These are phyloP conservation scores for Phytophthora capsici DNA, from an alignment of 352 stramenopile genomes.

Conservation along the genomic window DNA sequence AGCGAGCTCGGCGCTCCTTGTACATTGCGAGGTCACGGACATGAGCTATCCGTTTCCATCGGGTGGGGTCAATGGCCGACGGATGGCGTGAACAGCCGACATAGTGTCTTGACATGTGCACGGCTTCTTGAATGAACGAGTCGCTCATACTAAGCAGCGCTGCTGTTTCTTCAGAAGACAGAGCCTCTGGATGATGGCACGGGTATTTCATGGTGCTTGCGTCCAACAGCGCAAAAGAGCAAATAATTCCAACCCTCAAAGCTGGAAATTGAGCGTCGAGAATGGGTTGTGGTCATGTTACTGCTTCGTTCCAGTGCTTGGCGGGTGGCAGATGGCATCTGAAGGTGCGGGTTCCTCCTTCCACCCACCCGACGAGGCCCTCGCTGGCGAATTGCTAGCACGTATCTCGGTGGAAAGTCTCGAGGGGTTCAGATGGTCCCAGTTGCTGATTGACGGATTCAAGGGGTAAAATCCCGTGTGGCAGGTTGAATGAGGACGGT, in stretches of 20 bases:
- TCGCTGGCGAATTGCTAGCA: too few relatives aligned
- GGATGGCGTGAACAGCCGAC: constrained; percentile 23
- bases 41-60: constrained; percentile 39
- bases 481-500: constrained; percentile 2
- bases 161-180: constrained; percentile 33
- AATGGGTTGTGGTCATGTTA: constrained; percentile 26
- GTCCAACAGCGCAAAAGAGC: constrained; percentile 9
- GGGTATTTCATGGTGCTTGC: constrained; percentile 20
- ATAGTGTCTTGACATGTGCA: constrained; percentile 47
- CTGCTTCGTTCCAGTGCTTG: constrained; percentile 27
- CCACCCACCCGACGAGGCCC: constrained; percentile 12
- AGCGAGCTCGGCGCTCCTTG: constrained; percentile 30
- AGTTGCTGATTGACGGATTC: constrained; percentile 18
- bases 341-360: not conserved
- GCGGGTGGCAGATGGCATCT: constrained; percentile 25
- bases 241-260: constrained; percentile 4
- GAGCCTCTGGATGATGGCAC: not conserved
- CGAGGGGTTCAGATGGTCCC: constrained; percentile 29
- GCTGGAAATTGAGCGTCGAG: constrained; percentile 9
- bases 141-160: constrained; percentile 41
- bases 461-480: constrained; percentile 16
- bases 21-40: constrained; percentile 36
- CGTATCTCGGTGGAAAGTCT: constrained; percentile 18
- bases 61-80: constrained; percentile 20
- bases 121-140: constrained; percentile 39